Evolutionary conservation across 495 filamentous ascomycete genomes (phyloP).

Genomic region (Penicillium pancosmium): DNA sequence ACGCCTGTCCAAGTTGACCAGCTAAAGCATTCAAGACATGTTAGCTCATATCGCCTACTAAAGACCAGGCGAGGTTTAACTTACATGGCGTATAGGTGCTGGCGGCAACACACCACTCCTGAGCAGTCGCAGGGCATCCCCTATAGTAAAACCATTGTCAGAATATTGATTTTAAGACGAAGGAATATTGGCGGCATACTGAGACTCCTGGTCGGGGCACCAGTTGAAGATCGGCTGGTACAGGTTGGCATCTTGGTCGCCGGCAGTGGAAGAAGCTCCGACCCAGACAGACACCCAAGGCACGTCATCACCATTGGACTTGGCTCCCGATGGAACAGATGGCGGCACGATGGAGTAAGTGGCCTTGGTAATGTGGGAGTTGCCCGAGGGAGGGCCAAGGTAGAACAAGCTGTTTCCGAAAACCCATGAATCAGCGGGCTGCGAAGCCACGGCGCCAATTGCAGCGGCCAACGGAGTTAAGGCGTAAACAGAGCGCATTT

Average conservation of each 20-base stretch:
- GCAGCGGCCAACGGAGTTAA: constrained; percentile 13
- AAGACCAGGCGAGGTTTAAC: not conserved
- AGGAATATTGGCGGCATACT: constrained; percentile 11
- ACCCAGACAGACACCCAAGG: constrained; percentile 26
- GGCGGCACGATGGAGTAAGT: constrained; percentile 25
- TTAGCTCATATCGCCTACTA: not conserved
- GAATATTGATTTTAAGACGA: not conserved
- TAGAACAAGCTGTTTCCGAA: constrained; percentile 24
- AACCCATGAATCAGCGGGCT: constrained; percentile 18
- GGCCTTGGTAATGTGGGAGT: constrained; percentile 22
- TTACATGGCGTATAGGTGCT: constrained; percentile 23
- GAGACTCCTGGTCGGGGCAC: constrained; percentile 23
- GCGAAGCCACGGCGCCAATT: constrained; percentile 15
- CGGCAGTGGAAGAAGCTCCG: constrained; percentile 13
- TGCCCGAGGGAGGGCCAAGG: constrained; percentile 16
- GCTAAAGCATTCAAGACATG: constrained; percentile 4
- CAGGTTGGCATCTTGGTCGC: constrained; percentile 12
- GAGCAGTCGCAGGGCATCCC: constrained; percentile 16
- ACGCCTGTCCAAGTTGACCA: constrained; percentile 23
- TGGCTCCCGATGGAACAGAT: constrained; percentile 10
- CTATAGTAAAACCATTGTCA: constrained; percentile 1
- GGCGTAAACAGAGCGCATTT: constrained; percentile 17
- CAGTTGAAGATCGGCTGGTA: constrained; percentile 29
- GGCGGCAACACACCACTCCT: constrained; percentile 25
- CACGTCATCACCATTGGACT: constrained; percentile 9